These are phyloP conservation scores for Ettlia oleoabundans DNA, from an alignment of 139 green algal species.

Conservation along the genomic window DNA sequence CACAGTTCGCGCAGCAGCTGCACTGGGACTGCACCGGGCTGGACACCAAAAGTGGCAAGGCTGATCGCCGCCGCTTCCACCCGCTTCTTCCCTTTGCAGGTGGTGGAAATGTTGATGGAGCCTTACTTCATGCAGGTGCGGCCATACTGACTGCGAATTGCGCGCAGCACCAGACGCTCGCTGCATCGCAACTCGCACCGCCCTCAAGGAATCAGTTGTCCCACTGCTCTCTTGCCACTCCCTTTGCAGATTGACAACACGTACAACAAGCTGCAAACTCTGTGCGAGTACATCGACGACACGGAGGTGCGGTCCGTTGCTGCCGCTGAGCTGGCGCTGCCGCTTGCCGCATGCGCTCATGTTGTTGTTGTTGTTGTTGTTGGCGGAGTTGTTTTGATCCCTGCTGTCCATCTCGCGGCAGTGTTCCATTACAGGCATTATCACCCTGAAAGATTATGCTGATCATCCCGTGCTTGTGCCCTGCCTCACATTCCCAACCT, in stretches of 20 bases:
- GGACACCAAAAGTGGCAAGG: too few species aligned
- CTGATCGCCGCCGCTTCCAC: too few species aligned
- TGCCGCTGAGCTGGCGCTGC: neutral
- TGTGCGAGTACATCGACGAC: slow-evolving; percentile 96
- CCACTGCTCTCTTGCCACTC: neutral
- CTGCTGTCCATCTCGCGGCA: neutral
- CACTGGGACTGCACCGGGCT: too few species aligned
- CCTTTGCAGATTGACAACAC: slow-evolving; percentile 66
- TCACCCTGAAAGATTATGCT: too few species aligned
- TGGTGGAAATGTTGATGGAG: slow-evolving; percentile 27
- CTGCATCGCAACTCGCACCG: too few species aligned
- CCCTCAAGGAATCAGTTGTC: too few species aligned
- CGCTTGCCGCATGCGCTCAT: neutral
- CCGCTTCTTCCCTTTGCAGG: too few species aligned
- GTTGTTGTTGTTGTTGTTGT: neutral
- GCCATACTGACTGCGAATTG: neutral
- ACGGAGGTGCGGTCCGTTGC: slow-evolving; percentile 13
- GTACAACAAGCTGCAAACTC: slow-evolving; percentile 77
- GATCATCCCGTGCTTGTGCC: neutral
- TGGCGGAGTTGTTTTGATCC: neutral
- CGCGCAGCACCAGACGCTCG: too few species aligned
- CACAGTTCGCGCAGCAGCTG: too few species aligned
- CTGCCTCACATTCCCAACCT: neutral
- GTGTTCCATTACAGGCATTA: too few species aligned
- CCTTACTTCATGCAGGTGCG: slow-evolving; percentile 32